Evolutionary conservation across 495 filamentous ascomycete genomes (phyloP), one percentile per base, ranked within the genome.

Genomic region (Aspergillus taichungensis): DNA sequence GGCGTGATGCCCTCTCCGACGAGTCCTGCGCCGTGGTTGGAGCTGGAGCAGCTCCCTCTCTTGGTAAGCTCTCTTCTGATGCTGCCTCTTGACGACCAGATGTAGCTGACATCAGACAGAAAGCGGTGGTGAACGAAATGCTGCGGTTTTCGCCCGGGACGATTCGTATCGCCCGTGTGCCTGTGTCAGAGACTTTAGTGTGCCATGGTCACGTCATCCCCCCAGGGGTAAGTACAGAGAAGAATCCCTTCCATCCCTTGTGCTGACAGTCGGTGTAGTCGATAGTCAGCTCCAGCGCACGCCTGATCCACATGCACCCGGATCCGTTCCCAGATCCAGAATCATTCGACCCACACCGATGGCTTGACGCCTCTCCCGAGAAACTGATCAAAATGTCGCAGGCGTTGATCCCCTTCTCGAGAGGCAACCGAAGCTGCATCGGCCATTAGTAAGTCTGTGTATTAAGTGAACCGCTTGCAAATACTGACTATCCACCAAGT

Each of bases 41-140:
- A 69, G 28, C 59, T 80, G 14, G 74, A 80, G 45, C 43, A 64
- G 24, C 55, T 80, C 14, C 73, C 77, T 0, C 77, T 78, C 49
- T 48, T 81, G 42, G 62, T 64, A 39, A 43, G 49, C 30, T 38
- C 4, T 14, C 6, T 4, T 24, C 2, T 13, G 1, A 1, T 4
- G 4, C 18, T 34, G 12, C 13, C 3, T 18, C 24, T 28, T 39
- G 28, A 34, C 6, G 6, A 10, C 27, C 6, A 6, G 3, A 45
- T 10, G 6, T 44, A 30, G 24, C 42, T 36, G 10, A 45, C 24
- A 10, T 12, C 38, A 28, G 0, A 11, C 49, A 72, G 66, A 59
- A 50, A 6, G 76, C 60, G 8, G 61, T 67, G 0, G 58, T 80
- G 10, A 51, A 59, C 24, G 78, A 81, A 55, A 56, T 57, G 1